Evolutionary conservation across 352 stramenopile genomes (phyloP), one percentile per base, ranked within the genome.

Genomic region (Globisporangium paddicum): DNA sequence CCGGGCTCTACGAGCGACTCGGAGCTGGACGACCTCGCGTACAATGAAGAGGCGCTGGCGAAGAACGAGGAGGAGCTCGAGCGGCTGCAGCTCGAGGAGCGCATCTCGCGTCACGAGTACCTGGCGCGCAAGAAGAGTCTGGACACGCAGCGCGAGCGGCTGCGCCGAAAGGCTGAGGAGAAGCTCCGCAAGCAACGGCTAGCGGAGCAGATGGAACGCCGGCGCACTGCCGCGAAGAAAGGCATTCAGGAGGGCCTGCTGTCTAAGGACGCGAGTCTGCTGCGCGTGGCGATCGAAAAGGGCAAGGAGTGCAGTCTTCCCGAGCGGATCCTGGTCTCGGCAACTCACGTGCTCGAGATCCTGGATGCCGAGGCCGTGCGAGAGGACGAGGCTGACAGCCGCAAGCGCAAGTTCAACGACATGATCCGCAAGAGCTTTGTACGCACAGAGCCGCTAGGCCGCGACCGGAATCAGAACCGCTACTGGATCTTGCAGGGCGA

Each of bases 401-500:
- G 82, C 40, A 93, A 91, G 56, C 80, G 71, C 11, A 82, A 86
- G 50, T 82, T 79, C 32, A 79, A 67, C 37, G 69, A 79, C 8
- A 69, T 72, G n/a, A 72, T 94, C 38, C 79, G 82, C 14, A 68
- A 81, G 13, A 73, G 72, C 6, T 93, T 91, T 55, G 71, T 96
- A 18, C 86, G 86, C 18, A 87, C 84, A 0, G 82, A 96, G 48
- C 63, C 82, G 0, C 63, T 96, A 2, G 86, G 86, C 4, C 75
- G 81, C 18, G 86, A 96, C 37, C 72, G 77, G 26, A 58, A 78
- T 32, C 68, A 82, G 5, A 35, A 69, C 0, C 66, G 74, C 16
- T 94, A 94, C 60, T 96, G 86, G 86, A 64, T 88, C 13, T 74
- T 96, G 34, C 76, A 71, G 44, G 84, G 79, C 28, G 86, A 96